Percentiles rank a stretch among this genome's conserved stretches.
Conservation (phyloP, 176 grass and related monocot species). For the Zea luxurians region DNA sequence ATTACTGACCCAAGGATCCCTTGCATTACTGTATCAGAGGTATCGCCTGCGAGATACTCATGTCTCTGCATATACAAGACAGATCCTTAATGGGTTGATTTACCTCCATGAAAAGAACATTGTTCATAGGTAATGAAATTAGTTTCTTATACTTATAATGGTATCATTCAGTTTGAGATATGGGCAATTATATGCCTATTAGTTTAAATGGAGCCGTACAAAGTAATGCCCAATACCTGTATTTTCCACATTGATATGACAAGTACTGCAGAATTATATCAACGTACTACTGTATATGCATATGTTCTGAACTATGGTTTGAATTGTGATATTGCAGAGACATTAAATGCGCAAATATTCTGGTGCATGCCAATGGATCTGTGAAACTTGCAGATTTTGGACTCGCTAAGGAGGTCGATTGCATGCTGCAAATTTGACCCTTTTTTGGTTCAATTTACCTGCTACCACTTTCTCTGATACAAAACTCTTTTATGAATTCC, state of each 20-base stretch:
- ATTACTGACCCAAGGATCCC: constrained; percentile 95
- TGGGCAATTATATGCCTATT: neutral
- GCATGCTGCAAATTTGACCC: constrained; percentile 11
- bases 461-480: constrained; percentile 25
- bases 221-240: neutral
- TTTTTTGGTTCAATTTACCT: constrained; percentile 20
- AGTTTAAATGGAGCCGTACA: constrained; percentile 3
- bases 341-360: constrained; percentile 97
- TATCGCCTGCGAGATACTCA: constrained; percentile 74
- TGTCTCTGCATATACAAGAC: constrained; percentile 88
- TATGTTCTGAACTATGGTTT: constrained; percentile 26
- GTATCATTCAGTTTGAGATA: neutral
- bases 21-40: constrained; percentile 82
- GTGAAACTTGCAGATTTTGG: constrained; percentile 99
- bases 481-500: constrained; percentile 26
- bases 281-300: neutral
- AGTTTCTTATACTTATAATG: constrained; percentile 23
- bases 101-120: constrained; percentile 91
- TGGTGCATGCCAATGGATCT: constrained; percentile 94
- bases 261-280: constrained; percentile 6
- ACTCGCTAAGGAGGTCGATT: constrained; percentile 78
- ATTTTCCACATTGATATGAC: constrained; percentile 13
- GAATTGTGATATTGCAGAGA: constrained; percentile 62
- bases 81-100: constrained; percentile 81
- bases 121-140: constrained; percentile 78